Evolutionary conservation across 306 rosid species (phyloP), one percentile per base, ranked within the genome.

Genomic region (Ceratonia siliqua): DNA sequence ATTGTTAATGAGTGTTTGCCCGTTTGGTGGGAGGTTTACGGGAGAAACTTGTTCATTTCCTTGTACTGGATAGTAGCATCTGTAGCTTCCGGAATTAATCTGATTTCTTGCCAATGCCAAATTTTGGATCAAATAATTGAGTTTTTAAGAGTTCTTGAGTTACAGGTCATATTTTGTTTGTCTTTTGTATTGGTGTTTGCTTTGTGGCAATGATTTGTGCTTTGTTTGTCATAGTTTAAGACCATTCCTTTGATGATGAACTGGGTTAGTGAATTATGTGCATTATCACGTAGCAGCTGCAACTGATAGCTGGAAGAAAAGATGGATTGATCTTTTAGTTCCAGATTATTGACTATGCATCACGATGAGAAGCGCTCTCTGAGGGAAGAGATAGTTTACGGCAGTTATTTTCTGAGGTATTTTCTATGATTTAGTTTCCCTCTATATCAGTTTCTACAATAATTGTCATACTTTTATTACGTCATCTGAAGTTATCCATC

Each of bases 201-300:
- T 33, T 33, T 33, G 38, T 33, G 5, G 38, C 4, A 33, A 33
- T 63, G 14, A 41, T 67, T 68, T 30, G 46, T 48, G 46, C 45
- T 48, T 68, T 28, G 59, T 68, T 58, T 39, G 32, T 30, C 7
- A 58, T 21, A 58, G 13, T 28, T 55, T 20, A 49, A 68, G 72
- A n/a, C 48, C 25, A 62, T 45, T 45, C 57, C 73, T 46, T 73
- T 46, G 52, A 18, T 41, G 27, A 30, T 56, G 32, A 41, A 32
- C 28, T 13, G 65, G 54, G 8, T 21, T 72, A 10, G 56, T 56
- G 49, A 53, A 10, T 22, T 14, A 43, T 43, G 5, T 43, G 18
- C 50, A 14, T 14, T 43, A 43, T 43, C 42, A 8, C 9, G 42
- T 38, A 4, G 12, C 11, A 5, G 42, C 9, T 43, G 50, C 50